Conservation (phyloP, 768 basidiomycete genomes). For the Cytidiella melzeri region DNA sequence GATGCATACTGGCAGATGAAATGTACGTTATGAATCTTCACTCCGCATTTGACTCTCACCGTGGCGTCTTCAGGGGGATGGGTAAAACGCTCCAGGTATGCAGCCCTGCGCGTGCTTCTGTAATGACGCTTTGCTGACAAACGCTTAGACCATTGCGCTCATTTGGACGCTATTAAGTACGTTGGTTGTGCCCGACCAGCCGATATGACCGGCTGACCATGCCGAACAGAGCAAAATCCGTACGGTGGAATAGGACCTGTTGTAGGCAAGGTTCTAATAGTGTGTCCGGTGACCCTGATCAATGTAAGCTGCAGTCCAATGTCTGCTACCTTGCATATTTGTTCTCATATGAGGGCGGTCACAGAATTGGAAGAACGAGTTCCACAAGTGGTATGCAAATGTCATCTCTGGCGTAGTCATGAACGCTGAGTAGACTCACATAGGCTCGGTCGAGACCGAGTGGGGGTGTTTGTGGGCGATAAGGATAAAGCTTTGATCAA, state of each 20-base stretch:
- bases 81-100: conserved; percentile 89
- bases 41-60: neutral
- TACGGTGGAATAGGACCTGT: conserved; percentile 51
- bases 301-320: conserved; percentile 42
- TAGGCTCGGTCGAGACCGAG: conserved; percentile 50
- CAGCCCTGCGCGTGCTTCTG: neutral
- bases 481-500: conserved; percentile 52
- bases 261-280: conserved; percentile 82
- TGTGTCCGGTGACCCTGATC: conserved; percentile 88
- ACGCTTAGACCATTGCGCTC: conserved; percentile 74
- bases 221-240: conserved; percentile 68
- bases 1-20: conserved; percentile 96
- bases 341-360: neutral
- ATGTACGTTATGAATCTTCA: conserved; percentile 45
- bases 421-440: neutral
- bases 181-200: conserved; percentile 20
- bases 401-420: neutral
- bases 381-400: conserved; percentile 75
- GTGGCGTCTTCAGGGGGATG: conserved; percentile 62
- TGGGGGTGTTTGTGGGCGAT: conserved; percentile 56
- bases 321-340: neutral
- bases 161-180: conserved; percentile 89
- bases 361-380: conserved; percentile 94
- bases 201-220: neutral
- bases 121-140: neutral